Base-by-base conservation (phyloP, 2,329 filamentous ascomycete genomes). In the Diatrype stigma region DNA sequence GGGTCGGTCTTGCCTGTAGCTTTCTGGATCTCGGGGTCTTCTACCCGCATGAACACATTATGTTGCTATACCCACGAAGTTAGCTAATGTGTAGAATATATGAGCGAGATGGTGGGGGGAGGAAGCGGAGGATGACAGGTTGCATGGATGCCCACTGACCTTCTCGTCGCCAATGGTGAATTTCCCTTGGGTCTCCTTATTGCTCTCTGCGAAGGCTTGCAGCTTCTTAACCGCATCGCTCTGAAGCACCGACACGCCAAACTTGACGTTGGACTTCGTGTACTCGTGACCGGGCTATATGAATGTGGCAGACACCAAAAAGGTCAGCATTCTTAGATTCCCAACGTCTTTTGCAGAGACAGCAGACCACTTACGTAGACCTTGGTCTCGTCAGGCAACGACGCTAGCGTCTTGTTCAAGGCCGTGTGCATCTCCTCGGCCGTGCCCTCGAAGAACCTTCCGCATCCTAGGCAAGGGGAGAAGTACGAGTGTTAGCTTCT, bases 161-260 rank as follows among this genome's bases (percentile, higher is more conserved):
- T 97, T 97, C 73, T 99, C 94, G 65, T 99, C 91, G 0, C 87
- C 92, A 70, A 99, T 97, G 0, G 93, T 99, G 62, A 96, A 97
- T 65, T 91, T 89, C 45, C 94, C 94, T 69, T 96, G 92, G 1
- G 94, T 97, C 73, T 96, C 82, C 71, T 85, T 77, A 70, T 96
- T 93, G 53, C 80, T 77, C 49, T 89, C 82, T 1, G 90, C 88
- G 67, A 90, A 96, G 0, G 79, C 77, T 58, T 89, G 77, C 30
- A 99, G 77, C 61, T 85, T 87, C 76, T 88, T 85, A 56, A 96
- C 83, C 0, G 89, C 78, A 46, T 89, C 85, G 40, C 81, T 87
- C 63, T 89, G 84, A 50, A 87, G 74, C 16, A 97, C 87, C 2
- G 86, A 87, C 52, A 87, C 73, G 45, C 84, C 86, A 66, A 99